Conservation (phyloP, 2,329 filamentous ascomycete species). For the Graphiopsis chlorocephala region DNA sequence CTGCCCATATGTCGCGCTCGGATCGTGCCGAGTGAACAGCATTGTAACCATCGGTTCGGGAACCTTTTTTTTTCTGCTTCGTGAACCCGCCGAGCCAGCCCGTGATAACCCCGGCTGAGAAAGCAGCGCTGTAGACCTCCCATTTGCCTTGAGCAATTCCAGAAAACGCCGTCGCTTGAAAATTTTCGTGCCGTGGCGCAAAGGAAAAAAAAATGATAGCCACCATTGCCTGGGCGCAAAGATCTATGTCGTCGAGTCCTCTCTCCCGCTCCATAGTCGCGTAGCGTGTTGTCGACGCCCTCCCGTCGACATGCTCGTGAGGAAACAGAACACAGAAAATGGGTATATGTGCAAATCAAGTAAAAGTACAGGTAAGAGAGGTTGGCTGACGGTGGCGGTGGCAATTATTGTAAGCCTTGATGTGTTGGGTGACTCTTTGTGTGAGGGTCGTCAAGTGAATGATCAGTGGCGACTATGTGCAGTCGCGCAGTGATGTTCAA, state of each 20-base stretch:
- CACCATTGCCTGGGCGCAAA: constrained; percentile 1
- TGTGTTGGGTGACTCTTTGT: neutral
- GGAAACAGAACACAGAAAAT: constrained; percentile 9
- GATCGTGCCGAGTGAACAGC: neutral
- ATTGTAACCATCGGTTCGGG: neutral
- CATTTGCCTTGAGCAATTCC: neutral
- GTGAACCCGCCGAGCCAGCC: neutral
- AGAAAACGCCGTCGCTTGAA: neutral
- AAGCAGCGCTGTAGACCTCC: neutral
- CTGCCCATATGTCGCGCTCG: neutral
- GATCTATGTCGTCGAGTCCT: neutral
- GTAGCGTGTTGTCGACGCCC: constrained; percentile 12
- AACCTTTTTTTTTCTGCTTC: neutral
- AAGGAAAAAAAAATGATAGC: neutral
- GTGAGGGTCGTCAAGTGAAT: neutral
- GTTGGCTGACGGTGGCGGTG: neutral
- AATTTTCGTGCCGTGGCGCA: neutral
- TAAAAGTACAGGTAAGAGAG: constrained; percentile 14
- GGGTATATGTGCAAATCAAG: constrained; percentile 17
- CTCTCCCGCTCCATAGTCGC: constrained; percentile 4
- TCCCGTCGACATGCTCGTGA: constrained; percentile 12
- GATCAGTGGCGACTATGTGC: neutral
- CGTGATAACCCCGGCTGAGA: neutral
- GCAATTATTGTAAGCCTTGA: neutral
- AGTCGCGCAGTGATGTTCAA: neutral